Conservation (phyloP, 345 rosid genomes). For the Arabidopsis suecica region DNA sequence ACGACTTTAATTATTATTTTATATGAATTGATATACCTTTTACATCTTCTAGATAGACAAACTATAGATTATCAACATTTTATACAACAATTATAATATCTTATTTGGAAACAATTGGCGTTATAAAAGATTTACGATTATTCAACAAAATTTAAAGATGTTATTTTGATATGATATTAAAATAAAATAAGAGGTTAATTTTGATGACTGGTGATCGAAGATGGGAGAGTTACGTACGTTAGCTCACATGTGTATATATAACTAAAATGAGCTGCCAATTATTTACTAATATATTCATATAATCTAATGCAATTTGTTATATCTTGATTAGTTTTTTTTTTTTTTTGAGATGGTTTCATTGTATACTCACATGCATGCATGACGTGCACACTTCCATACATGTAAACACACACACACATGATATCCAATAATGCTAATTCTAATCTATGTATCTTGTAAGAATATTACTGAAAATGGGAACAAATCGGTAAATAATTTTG, state of each 20-base stretch:
- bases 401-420: conserved; percentile 13
- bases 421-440: background rate
- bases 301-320: conserved; percentile 31
- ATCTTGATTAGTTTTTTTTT: background rate
- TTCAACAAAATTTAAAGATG: background rate
- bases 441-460: background rate
- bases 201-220: background rate
- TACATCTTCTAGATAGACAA: conserved; percentile 32
- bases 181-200: background rate
- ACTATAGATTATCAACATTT: background rate
- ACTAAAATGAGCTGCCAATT: conserved; percentile 35
- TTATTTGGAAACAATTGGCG: background rate
- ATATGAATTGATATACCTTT: conserved; percentile 1
- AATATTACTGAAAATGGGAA: no score
- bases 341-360: background rate
- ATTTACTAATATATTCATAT: background rate
- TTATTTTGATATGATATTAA: background rate
- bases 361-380: conserved; percentile 36
- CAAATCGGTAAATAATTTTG: no score
- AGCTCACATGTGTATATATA: conserved; percentile 33
- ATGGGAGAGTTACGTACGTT: conserved; percentile 21
- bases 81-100: background rate
- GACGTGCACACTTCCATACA: conserved; percentile 27
- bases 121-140: background rate
- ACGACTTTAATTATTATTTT: conserved; percentile 25